Base-by-base conservation (phyloP, 352 stramenopile species). In the Elongisporangium undulatum region DNA sequence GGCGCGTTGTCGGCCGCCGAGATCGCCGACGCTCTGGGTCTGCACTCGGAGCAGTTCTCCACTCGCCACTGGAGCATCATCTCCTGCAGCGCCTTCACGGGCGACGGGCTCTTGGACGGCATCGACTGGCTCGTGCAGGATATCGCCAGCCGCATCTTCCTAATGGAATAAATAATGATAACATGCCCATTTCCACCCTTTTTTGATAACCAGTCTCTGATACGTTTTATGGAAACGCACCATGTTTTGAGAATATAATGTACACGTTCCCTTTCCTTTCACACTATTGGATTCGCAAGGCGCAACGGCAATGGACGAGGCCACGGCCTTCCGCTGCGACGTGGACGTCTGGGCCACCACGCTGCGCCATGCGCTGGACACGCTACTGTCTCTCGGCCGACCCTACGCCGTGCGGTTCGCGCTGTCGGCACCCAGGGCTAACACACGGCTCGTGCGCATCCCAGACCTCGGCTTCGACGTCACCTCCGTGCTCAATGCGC, bases 111-210 rank as follows among this genome's bases (percentile, higher is more conserved):
- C 17, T 72, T 95, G 15, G 82, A 98, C n/a, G 95, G 95, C 38
- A 96, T 99, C 61, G 97, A 99, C 72, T 99, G 97, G 97, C 87
- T 99, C 59, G 94, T 99, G 0, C 66, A 85, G 16, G 97, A 99
- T 74, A 98, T 99, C 58, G 88, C 86, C 3, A 97, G 84, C 61
- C 81, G 96, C 51, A 99, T 99, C 59, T 99, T 98, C 66, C 87
- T 99, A 59, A 90, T 98, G 65, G 83, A 93, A 61, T 92, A 13
- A 17, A 16, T 65, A 55, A 17, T 15, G 8, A 15, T 9, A 41
- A 9, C 26, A 4, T 34, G 26, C 26, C 4, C 26, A 34, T 9
- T 34, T 34, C 3, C 24, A 34, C 24, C 24, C 24, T 34, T 3
- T 34, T 34, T 34, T 34, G 24, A 3, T 3, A 34, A 34, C 7